These are phyloP conservation scores for Clavispora santaluciae DNA, from an alignment of 805 yeast genomes.

Conservation along the genomic window DNA sequence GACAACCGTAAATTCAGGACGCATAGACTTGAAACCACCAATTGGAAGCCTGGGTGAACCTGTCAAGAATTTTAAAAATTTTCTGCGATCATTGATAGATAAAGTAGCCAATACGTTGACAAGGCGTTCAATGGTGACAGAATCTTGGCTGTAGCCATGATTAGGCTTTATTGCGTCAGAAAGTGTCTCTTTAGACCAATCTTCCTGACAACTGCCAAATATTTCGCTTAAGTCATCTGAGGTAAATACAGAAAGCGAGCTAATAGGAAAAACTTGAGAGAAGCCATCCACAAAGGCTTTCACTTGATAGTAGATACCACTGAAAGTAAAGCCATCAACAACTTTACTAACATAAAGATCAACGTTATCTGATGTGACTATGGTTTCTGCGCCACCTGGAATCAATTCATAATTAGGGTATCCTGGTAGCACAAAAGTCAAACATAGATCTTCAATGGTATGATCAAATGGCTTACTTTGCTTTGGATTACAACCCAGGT, in stretches of 20 bases:
- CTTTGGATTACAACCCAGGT: constrained; percentile 21
- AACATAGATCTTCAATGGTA: constrained; percentile 49
- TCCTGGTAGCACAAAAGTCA: constrained; percentile 78
- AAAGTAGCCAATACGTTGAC: constrained; percentile 60
- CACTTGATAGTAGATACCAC: constrained; percentile 64
- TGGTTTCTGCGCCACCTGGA: constrained; percentile 48
- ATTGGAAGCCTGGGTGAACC: constrained; percentile 91
- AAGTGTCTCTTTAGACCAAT: constrained; percentile 72
- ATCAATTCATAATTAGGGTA: constrained; percentile 54
- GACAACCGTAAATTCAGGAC: constrained; percentile 85
- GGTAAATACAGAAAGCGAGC: constrained; percentile 64
- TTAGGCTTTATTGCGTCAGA: constrained; percentile 67
- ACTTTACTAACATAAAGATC: constrained; percentile 53
- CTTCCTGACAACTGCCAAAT: constrained; percentile 79
- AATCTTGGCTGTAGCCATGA: constrained; percentile 80
- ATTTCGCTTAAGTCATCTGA: constrained; percentile 67
- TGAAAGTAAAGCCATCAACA: constrained; percentile 52
- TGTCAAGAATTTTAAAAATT: constrained; percentile 80
- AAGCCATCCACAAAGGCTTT: constrained; percentile 74
- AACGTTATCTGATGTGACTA: constrained; percentile 50
- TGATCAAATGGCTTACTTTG: constrained; percentile 27
- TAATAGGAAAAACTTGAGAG: constrained; percentile 74
- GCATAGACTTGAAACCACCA: constrained; percentile 83
- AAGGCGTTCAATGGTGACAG: constrained; percentile 55
- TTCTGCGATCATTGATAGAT: constrained; percentile 51